Evolutionary conservation across 495 filamentous ascomycete genomes (phyloP), one percentile per base, ranked within the genome.

Genomic region (Cenococcum geophilum): DNA sequence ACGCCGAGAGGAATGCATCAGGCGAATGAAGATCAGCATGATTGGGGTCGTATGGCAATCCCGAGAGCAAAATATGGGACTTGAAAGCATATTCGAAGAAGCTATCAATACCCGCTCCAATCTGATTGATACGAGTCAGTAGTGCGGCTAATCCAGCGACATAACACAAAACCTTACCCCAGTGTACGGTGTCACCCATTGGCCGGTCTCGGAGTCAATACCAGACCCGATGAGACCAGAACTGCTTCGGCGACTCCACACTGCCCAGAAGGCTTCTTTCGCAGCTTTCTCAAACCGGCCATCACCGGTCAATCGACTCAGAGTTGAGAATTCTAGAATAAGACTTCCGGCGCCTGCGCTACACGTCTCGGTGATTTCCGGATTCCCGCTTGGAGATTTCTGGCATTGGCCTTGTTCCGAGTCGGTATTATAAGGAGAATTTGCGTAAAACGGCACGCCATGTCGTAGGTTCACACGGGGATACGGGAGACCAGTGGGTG

Each of bases 81-180:
- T 98, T 98, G 70, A 96, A 80, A 1, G 93, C 93, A 71, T 98
- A 98, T 76, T 98, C 93, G 68, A 92, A 97, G 75, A 97, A 98
- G 75, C 91, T 96, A 73, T 97, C 93, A 64, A 95, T 87, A 18
- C 93, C 95, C 1, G 93, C 93, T 40, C 93, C 93, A 68, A 98
- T 92, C 79, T 69, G 23, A 22, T n/a, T 22, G 8, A 45, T 45
- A 16, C 40, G 1, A 18, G 40, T 45, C 40, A 45, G 40, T 18
- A 45, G 1, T 45, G 18, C 14, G 18, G 18, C 11, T 14, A 14
- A 10, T 14, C 1, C 11, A 45, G 12, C 11, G 18, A 18, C 11
- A 45, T 10, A 40, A 45, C 2, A 18, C 1, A 32, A 42, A 18
- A 70, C 78, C 78, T 63, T 73, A 81, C 79, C 16, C 95, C 93